Evolutionary conservation across 768 basidiomycete genomes (phyloP).

Genomic region (Phaeotremella skinneri): DNA sequence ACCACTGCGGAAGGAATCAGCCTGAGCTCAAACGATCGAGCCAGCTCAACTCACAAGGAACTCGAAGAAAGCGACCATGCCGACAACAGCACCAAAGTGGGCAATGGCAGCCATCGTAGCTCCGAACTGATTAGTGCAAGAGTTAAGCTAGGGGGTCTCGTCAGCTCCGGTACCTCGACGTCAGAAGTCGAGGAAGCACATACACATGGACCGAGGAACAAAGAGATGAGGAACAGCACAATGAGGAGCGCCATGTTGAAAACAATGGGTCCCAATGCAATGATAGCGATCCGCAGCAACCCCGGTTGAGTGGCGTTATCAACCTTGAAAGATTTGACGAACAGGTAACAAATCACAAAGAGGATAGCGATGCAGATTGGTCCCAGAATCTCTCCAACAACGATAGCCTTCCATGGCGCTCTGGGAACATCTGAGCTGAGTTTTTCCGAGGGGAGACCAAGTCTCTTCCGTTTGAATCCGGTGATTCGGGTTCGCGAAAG

Average conservation of each 20-base stretch:
- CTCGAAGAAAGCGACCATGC: conserved; percentile 85
- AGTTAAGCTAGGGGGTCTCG: conserved; percentile 37
- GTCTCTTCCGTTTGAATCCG: conserved; percentile 98
- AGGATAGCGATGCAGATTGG: conserved; percentile 79
- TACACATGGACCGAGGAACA: conserved; percentile 86
- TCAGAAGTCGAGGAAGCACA: conserved; percentile 14
- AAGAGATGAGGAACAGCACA: conserved; percentile 80
- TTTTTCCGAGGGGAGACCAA: conserved; percentile 96
- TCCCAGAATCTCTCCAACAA: conserved; percentile 82
- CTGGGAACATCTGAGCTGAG: conserved; percentile 70
- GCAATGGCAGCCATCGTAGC: conserved; percentile 88
- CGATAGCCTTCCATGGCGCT: conserved; percentile 84
- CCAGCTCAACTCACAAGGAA: conserved; percentile 67
- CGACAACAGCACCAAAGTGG: conserved; percentile 75
- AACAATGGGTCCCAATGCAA: conserved; percentile 90
- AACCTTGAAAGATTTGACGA: conserved; percentile 53
- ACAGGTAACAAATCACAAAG: conserved; percentile 82
- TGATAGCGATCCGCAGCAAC: conserved; percentile 86
- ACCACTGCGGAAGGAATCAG: conserved; percentile 65
- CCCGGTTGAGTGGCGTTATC: conserved; percentile 68
- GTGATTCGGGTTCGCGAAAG: conserved; percentile 97
- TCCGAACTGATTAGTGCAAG: conserved; percentile 79
- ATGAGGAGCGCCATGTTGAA: conserved; percentile 89
- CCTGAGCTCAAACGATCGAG: conserved; percentile 14
- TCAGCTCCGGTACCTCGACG: neutral